Conservation (phyloP, 2,329 filamentous ascomycete genomes). For the Arthrobotrys pseudoclavata region DNA sequence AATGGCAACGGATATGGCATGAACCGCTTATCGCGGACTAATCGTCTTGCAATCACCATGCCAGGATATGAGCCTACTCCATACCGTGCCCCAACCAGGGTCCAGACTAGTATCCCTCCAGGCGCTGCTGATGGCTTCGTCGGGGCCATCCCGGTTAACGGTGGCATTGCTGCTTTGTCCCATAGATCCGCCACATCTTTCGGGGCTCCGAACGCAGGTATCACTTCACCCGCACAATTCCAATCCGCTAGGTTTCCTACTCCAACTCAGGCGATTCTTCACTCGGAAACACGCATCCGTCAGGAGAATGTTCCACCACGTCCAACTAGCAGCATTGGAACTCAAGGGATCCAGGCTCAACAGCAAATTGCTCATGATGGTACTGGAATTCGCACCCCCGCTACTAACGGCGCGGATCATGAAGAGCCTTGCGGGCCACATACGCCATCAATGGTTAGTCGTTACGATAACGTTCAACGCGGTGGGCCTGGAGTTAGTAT, state of each 20-base stretch:
- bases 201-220: background rate
- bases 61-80: conserved; percentile 5
- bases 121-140: background rate
- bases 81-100: background rate
- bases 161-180: background rate
- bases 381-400: background rate
- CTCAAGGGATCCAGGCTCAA: background rate
- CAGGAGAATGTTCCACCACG: conserved; percentile 21
- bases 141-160: background rate
- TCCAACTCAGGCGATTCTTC: background rate
- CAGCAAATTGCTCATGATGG: background rate
- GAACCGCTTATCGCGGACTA: background rate
- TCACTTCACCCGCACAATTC: background rate
- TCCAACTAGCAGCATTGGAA: background rate
- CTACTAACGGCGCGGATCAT: background rate
- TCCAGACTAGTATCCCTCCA: background rate
- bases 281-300: background rate
- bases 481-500: background rate
- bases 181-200: conserved; percentile 1
- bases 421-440: background rate
- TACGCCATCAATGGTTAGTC: background rate
- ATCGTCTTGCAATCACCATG: conserved; percentile 15
- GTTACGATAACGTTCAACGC: background rate
- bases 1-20: conserved; percentile 48
- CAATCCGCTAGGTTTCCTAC: background rate